Evolutionary conservation across 2,329 filamentous ascomycete genomes (phyloP).

Genomic region (Magnaporthiopsis incrustans): DNA sequence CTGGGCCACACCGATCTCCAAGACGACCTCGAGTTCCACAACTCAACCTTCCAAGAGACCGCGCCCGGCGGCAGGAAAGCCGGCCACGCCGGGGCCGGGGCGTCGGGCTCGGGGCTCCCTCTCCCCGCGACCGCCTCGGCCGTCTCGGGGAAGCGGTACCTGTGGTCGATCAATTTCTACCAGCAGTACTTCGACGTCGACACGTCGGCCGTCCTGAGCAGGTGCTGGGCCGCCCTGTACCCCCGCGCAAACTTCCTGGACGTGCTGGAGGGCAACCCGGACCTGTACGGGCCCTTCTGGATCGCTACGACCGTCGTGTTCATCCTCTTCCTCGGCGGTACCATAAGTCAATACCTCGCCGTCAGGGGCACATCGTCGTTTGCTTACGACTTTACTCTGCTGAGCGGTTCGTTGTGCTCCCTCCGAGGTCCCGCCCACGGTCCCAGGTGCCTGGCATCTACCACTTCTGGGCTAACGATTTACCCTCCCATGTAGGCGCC

Average conservation of each 20-base stretch:
- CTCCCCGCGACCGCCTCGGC: conserved; percentile 46
- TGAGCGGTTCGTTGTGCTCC: conserved; percentile 56
- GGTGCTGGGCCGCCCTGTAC: conserved; percentile 83
- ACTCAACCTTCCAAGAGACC: conserved; percentile 69
- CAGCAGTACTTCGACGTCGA: conserved; percentile 98
- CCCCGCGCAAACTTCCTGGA: conserved; percentile 94
- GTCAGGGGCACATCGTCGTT: conserved; percentile 60
- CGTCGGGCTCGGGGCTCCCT: conserved; percentile 40
- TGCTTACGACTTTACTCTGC: conserved; percentile 80
- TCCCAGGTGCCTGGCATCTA: not conserved
- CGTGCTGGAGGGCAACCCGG: conserved; percentile 91
- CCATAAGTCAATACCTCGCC: conserved; percentile 84
- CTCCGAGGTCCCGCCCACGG: not conserved
- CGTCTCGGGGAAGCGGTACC: conserved; percentile 64
- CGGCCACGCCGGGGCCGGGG: conserved; percentile 29
- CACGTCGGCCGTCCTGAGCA: conserved; percentile 76
- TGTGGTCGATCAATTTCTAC: conserved; percentile 92
- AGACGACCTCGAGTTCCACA: conserved; percentile 98
- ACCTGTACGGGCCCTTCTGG: conserved; percentile 96
- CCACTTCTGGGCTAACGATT: not conserved
- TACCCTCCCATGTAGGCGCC: conserved; percentile 34
- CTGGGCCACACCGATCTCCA: conserved; percentile 96
- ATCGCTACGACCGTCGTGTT: conserved; percentile 96
- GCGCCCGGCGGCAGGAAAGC: conserved; percentile 42
- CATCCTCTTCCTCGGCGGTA: conserved; percentile 90